Evolutionary conservation across 495 filamentous ascomycete species (phyloP), one percentile per base, ranked within the genome.

Genomic region (Penicillium robsamsonii): DNA sequence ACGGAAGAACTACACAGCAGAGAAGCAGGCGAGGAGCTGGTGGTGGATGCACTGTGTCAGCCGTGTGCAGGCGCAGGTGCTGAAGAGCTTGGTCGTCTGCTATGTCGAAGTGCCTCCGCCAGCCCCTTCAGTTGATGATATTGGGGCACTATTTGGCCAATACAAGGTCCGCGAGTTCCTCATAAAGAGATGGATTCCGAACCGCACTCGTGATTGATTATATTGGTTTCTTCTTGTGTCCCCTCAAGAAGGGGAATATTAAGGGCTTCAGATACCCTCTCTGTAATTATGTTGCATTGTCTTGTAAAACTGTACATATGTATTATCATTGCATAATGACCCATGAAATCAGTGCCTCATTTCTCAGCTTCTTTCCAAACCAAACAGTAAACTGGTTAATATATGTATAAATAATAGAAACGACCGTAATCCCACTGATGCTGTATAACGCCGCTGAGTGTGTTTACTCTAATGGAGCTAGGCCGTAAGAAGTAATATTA

Each of bases 31-130:
- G 10, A 80, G 74, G 57, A 84, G 82, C 48, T 97, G 95, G 94
- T 88, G 89, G 76, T 96, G 91, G 92, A 71, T 97, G 53, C 92
- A 96, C 75, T 87, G 89, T 40, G 81, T 96, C 38, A 96, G 96
- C 64, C 84, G 94, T 13, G 92, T 97, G n/a, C 87, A 96, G 56
- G 83, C 82, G 8, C 89, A 92, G 61, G 94, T 96, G 6, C 81
- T 85, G 63, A 99, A 99, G 79, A 94, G 82, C 13, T 64, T 97
- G 59, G 85, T 97, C 33, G 64, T 97, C 12, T 84, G 85, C 54
- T 99, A 93, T 68, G 93, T 97, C 2, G 93, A 99, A 57, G 78
- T 97, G 12, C 95, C 95, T 8, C 82, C 88, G 10, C 91, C 92
- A 4, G 50, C 54, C 22, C 55, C 51, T 29, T 56, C 50, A 2